Base-by-base conservation (phyloP, 495 filamentous ascomycete genomes). In the Penicillium nucicola region DNA sequence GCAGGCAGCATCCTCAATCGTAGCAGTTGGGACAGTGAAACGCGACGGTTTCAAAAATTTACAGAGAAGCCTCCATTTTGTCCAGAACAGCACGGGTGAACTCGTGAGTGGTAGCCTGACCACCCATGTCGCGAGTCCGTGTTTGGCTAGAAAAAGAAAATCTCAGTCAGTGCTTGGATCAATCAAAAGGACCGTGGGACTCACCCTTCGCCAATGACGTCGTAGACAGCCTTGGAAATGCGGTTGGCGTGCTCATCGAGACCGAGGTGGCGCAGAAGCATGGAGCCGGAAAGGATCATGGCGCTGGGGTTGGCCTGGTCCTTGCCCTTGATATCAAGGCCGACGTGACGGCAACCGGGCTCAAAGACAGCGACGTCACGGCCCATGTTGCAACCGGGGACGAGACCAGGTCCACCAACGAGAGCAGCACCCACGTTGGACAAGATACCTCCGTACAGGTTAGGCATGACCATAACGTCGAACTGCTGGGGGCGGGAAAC, bases 391-490 rank as follows among this genome's bases (percentile, higher is more conserved):
- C 90, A 96, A 61, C 93, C 93, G 50, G 93, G 93, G 42, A 98
- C 92, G 47, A 98, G 86, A 75, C 93, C 93, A 20, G 93, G 93
- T 36, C 93, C 93, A 68, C 93, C 93, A 61, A 98, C 93, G n/a
- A 98, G 87, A 50, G 93, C 93, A 62, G 93, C 93, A 62, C 90
- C 95, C 60, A 98, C 92, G 81, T 98, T 98, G 72, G 95, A 97
- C 50, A 98, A 78, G 63, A 98, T 98, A 57, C 95, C 95, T 70
- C 93, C 93, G 77, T 98, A 98, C 65, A 98, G 77, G 77, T 98
- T 98, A 50, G 93, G 93, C 93, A 98, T 98, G 67, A 98, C 93
- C 89, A 98, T 89, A 56, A 98, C 93, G 70, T 97, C 95, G 65
- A 97, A 97, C 74, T 98, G 93, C 77, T 98, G 93, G 51, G 93